Evolutionary conservation across 257 asterid species (phyloP).

Genomic region (Solanum clarkiae): DNA sequence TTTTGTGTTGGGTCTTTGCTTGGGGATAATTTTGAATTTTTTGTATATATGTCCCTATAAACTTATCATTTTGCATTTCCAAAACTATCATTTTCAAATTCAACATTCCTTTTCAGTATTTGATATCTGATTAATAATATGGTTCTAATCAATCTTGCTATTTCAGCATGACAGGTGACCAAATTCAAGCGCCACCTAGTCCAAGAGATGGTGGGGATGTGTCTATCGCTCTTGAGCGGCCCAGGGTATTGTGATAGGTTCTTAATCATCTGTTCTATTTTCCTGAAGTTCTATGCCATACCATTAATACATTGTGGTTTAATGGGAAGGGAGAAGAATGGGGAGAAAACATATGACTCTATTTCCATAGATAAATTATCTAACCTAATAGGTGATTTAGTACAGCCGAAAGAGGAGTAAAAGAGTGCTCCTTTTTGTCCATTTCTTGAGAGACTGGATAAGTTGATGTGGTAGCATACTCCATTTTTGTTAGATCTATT

Average conservation of each 20-base stretch:
- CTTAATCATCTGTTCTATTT: background rate
- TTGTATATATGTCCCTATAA: background rate
- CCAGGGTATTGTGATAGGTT: constrained; percentile 40
- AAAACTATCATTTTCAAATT: background rate
- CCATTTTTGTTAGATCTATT: background rate
- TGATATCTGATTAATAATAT: background rate
- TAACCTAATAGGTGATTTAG: background rate
- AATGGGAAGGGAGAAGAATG: background rate
- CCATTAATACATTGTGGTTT: background rate
- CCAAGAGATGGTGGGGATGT: constrained; percentile 87
- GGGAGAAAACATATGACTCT: background rate
- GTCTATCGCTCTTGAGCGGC: constrained; percentile 41
- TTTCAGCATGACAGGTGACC: constrained; percentile 93
- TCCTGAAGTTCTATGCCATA: background rate
- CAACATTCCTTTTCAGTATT: background rate
- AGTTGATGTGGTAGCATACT: background rate
- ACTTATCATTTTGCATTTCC: background rate
- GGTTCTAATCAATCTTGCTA: constrained; percentile 12
- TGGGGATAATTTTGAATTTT: background rate
- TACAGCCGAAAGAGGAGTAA: background rate
- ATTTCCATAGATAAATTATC: background rate
- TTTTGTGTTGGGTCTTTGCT: background rate
- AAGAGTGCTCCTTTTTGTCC: background rate
- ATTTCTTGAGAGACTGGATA: background rate
- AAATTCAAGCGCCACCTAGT: constrained; percentile 69